Evolutionary conservation across 768 basidiomycete genomes (phyloP).

Genomic region (Saitozyma sp.): DNA sequence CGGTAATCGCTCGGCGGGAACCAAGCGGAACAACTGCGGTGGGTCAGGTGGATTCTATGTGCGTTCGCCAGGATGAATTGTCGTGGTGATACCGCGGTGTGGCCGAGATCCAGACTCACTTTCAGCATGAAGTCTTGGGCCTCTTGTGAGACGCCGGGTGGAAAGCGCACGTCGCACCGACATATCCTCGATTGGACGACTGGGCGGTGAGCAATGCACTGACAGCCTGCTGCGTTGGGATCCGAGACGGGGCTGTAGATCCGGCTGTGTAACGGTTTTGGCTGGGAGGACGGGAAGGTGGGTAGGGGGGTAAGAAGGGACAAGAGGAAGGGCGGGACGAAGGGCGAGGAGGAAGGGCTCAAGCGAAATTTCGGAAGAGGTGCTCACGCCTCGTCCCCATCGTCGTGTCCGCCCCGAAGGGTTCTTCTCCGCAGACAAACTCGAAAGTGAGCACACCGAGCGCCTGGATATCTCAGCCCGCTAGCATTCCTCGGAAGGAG

Average conservation of each 20-base stretch:
- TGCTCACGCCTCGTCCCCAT: conserved; percentile 32
- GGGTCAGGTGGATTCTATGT: not conserved
- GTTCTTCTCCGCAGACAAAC: conserved; percentile 81
- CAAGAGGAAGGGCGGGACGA: not conserved
- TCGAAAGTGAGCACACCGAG: conserved; percentile 93
- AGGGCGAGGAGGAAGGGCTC: not conserved
- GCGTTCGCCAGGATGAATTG: not conserved
- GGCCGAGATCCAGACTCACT: conserved; percentile 53
- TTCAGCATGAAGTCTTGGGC: conserved; percentile 64
- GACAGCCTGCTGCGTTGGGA: no score
- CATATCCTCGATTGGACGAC: conserved; percentile 71
- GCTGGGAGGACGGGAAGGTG: not conserved
- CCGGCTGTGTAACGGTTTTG: no score
- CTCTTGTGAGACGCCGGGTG: conserved; percentile 62
- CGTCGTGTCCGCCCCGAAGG: conserved; percentile 64
- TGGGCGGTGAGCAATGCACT: conserved; percentile 9
- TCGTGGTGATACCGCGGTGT: no score
- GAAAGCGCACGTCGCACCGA: conserved; percentile 75
- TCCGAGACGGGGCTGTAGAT: no score
- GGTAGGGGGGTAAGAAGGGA: not conserved
- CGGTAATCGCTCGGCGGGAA: conserved; percentile 71
- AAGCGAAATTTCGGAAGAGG: not conserved
- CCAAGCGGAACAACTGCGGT: conserved; percentile 70
- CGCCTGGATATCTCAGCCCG: conserved; percentile 55
- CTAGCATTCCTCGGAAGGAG: not conserved